Percentiles rank a stretch among this genome's conserved stretches.
phyloP scores from a whole-genome alignment of 2,329 filamentous ascomycete genomes.

The Gaeumannomyces sp. region DNA sequence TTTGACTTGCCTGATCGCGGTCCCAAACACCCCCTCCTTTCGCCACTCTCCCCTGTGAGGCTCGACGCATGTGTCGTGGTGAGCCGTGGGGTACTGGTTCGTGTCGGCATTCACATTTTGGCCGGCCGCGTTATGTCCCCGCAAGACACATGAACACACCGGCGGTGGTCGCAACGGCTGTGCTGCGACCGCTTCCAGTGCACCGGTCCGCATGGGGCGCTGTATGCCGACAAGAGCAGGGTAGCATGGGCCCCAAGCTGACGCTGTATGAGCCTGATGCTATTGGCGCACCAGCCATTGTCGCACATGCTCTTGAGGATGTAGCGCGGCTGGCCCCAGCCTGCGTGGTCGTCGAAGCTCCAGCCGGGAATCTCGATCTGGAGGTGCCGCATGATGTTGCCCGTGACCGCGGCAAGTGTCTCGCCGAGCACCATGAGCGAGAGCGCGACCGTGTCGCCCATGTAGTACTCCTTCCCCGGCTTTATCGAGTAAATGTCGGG shows the following conservation, averaged over 20 bases:
- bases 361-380: neutral
- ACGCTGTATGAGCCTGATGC: neutral
- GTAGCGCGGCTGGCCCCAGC: neutral
- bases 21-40: neutral
- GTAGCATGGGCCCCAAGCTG: neutral
- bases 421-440: constrained; percentile 2
- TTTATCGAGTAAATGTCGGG: too few relatives aligned
- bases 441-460: neutral
- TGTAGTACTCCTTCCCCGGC: neutral
- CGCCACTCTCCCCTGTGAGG: neutral
- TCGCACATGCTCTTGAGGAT: neutral
- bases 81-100: too few relatives aligned
- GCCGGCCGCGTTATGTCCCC: too few relatives aligned
- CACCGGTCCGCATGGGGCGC: neutral
- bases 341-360: neutral
- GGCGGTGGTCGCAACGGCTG: neutral
- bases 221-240: neutral
- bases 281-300: neutral
- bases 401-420: constrained; percentile 1
- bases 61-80: neutral
- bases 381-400: neutral
- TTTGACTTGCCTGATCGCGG: neutral
- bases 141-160: neutral
- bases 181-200: neutral
- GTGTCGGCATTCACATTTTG: too few relatives aligned